Base-by-base conservation (phyloP, 2,329 filamentous ascomycete genomes). In the Monosporascus sp. region DNA sequence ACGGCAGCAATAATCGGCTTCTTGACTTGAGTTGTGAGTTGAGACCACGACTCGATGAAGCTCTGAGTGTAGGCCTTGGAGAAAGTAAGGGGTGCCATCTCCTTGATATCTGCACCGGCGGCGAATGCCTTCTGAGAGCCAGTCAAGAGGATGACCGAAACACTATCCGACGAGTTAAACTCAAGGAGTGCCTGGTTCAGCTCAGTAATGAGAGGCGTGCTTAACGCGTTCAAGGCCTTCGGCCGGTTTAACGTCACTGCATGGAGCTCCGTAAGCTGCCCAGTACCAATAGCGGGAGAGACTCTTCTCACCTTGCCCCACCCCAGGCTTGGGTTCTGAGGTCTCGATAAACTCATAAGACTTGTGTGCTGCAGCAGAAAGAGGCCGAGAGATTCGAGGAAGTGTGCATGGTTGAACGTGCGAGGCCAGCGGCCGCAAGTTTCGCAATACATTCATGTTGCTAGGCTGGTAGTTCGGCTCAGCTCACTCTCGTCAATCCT, bases 81-180 rank as follows among this genome's bases (percentile, higher is more conserved):
- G 75, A 99, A 99, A 52, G 87, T 92, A 40, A 97, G 84, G 56
- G 91, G 86, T 31, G 91, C 89, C 94, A 99, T 99, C 75, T 99
- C 94, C 74, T 97, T 97, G 78, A 99, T 99, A 73, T 99, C 94
- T 56, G 94, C 94, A 50, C 94, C 94, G 45, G 94, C 93, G 31
- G 93, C 93, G 68, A 97, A 99, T 43, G 93, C 92, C 72, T 87
- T 91, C 61, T 91, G 80, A 46, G 88, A 95, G 52, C 94, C 94
- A 1, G 94, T 97, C 54, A 99, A 79, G 55, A 99, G 73, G 63
- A 96, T 90, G 62, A 87, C 87, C 9, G 84, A 83, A 59, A 91
- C 87, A 34, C 81, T 78, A 53, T 86, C 79, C 58, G 88, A 84
- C 48, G 79, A 71, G 66, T 93, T 88, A 73, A 92, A 85, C 54